These are phyloP conservation scores for Samsoniella hepiali DNA, from an alignment of 2,329 filamentous ascomycete genomes.

Conservation along the genomic window DNA sequence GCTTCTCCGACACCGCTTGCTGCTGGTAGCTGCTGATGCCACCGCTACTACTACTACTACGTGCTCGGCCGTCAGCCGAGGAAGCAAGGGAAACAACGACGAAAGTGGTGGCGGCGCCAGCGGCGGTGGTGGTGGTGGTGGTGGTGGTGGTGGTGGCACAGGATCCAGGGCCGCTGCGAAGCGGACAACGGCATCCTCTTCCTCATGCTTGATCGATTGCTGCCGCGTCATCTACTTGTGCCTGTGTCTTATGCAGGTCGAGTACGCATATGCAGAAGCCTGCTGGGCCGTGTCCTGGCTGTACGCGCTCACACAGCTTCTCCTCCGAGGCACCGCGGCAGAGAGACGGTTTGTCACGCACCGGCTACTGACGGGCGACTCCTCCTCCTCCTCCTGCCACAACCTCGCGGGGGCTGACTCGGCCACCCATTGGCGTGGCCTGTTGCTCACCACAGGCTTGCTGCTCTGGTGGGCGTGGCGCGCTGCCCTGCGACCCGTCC, in stretches of 20 bases:
- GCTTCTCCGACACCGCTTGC: constrained; percentile 9
- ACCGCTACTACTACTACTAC: neutral
- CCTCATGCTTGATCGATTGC: constrained; percentile 2
- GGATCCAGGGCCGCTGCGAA: neutral
- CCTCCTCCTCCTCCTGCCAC: too few relatives aligned
- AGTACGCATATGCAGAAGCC: constrained; percentile 30
- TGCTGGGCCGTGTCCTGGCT: constrained; percentile 29
- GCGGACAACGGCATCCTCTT: neutral
- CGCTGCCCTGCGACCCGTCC: neutral
- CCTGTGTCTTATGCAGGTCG: constrained; percentile 28
- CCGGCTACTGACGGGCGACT: constrained; percentile 14
- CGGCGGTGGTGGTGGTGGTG: neutral
- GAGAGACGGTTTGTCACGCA: constrained; percentile 18
- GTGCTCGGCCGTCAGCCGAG: neutral
- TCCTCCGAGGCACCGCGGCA: constrained; percentile 21
- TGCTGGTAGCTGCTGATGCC: neutral
- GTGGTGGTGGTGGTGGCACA: neutral
- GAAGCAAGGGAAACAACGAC: neutral
- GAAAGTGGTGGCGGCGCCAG: neutral
- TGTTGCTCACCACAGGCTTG: neutral
- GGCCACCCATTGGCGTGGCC: neutral
- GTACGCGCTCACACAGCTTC: constrained; percentile 24
- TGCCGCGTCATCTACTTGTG: constrained; percentile 24
- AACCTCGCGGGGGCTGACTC: neutral
- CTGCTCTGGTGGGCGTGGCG: constrained; percentile 18